Percentiles rank a stretch among this genome's conserved stretches.
These are phyloP conservation scores for Russula virescens DNA, from an alignment of 768 basidiomycete species.

Conservation along the genomic window DNA sequence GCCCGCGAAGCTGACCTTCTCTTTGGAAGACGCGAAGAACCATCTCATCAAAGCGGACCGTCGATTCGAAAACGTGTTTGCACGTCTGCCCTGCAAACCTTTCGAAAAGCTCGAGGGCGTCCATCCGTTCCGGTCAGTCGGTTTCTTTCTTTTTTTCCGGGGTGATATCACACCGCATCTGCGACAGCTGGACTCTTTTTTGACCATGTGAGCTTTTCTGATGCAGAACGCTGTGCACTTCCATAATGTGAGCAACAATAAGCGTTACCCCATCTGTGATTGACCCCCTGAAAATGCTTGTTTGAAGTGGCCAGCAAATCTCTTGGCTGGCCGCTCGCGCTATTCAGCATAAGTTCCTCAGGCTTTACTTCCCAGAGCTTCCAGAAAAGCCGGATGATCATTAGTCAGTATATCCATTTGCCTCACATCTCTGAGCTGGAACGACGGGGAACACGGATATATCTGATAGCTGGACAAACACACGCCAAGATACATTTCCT, in stretches of 20 bases:
- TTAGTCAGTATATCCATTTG: constrained; percentile 33
- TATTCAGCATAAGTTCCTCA: constrained; percentile 72
- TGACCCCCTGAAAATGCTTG: background rate
- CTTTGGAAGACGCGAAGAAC: constrained; percentile 66
- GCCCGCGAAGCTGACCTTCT: constrained; percentile 68
- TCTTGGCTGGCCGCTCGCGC: constrained; percentile 84
- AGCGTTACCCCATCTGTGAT: background rate
- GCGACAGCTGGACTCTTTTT: background rate
- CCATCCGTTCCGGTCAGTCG: constrained; percentile 72
- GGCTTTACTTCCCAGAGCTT: constrained; percentile 66
- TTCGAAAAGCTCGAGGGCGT: constrained; percentile 67
- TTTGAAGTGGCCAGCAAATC: constrained; percentile 67
- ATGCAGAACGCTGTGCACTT: constrained; percentile 58
- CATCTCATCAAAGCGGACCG: constrained; percentile 64
- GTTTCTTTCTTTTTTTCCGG: background rate
- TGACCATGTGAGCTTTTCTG: background rate
- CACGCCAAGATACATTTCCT: constrained; percentile 47
- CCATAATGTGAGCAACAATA: constrained; percentile 53
- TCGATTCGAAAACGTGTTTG: constrained; percentile 68
- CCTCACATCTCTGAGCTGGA: constrained; percentile 14
- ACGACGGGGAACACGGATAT: background rate
- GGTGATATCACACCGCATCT: background rate
- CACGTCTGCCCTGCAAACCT: constrained; percentile 62
- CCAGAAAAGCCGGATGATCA: constrained; percentile 61
- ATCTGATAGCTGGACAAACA: constrained; percentile 15